A percentile compares a stretch with the other conserved stretches of the same genome.
These are phyloP conservation scores for Chytridiales sp. DNA, from an alignment of 371 early-diverging fungal species.

Conservation along the genomic window DNA sequence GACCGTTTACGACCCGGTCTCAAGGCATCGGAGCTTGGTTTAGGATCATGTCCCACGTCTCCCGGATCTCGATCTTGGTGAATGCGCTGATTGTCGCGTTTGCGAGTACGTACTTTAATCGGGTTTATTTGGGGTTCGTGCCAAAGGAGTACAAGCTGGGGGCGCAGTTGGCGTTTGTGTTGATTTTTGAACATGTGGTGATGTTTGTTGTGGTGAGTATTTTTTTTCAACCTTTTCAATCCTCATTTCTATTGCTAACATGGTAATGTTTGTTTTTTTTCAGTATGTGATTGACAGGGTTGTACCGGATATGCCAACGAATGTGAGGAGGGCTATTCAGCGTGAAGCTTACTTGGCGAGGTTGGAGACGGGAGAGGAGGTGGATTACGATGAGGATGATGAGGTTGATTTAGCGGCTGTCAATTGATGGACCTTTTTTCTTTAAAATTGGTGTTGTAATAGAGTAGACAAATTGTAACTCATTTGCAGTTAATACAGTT, in stretches of 20 bases:
- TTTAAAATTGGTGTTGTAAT: too few species aligned
- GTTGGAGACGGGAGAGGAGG: conserved; percentile 27
- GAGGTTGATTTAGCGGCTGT: conserved; percentile 8
- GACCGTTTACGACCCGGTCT: conserved; percentile 45
- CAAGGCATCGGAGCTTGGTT: conserved; percentile 53
- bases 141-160: conserved; percentile 24
- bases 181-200: conserved; percentile 48
- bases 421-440: too few species aligned
- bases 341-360: conserved; percentile 46
- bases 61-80: conserved; percentile 44
- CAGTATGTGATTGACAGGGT: conserved; percentile 39
- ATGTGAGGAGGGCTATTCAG: conserved; percentile 45
- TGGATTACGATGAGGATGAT: conserved; percentile 19
- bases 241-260: background rate
- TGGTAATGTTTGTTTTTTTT: conserved; percentile 4
- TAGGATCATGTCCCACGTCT: conserved; percentile 41
- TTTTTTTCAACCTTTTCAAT: background rate
- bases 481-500: too few species aligned
- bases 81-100: conserved; percentile 57
- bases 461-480: too few species aligned
- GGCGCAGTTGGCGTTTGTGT: conserved; percentile 45
- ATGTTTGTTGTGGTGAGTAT: conserved; percentile 15
- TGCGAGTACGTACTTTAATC: conserved; percentile 38
- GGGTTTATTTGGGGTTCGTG: conserved; percentile 1
- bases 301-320: conserved; percentile 47